These are phyloP conservation scores for Talaromyces sp. DNA, from an alignment of 2,329 filamentous ascomycete genomes.

Conservation along the genomic window DNA sequence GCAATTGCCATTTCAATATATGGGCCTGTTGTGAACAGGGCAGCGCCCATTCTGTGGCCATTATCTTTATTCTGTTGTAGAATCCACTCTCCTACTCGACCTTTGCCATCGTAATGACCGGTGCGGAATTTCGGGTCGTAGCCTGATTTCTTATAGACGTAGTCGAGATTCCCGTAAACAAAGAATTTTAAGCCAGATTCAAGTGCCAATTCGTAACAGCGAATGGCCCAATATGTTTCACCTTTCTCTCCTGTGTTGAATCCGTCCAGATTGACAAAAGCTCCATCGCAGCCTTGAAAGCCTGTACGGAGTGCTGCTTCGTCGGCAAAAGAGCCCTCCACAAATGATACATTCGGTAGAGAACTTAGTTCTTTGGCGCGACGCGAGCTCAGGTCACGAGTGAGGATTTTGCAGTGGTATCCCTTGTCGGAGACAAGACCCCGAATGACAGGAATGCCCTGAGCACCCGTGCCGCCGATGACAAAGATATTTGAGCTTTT, in stretches of 20 bases:
- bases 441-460: not conserved
- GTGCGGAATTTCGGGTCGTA: slow-evolving; percentile 46
- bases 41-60: not conserved
- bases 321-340: not conserved
- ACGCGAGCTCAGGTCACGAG: not conserved
- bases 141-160: slow-evolving; percentile 47
- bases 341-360: not conserved
- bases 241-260: slow-evolving; percentile 54
- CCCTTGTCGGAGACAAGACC: not conserved
- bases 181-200: slow-evolving; percentile 41
- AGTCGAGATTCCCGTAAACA: slow-evolving; percentile 52
- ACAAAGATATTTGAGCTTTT: slow-evolving; percentile 5
- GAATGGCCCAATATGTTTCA: slow-evolving; percentile 47
- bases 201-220: slow-evolving; percentile 36
- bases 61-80: not conserved
- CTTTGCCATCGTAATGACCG: slow-evolving; percentile 52
- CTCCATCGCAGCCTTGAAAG: not conserved
- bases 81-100: slow-evolving; percentile 33
- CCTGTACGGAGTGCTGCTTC: not conserved
- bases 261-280: slow-evolving; percentile 54
- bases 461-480: slow-evolving; percentile 8
- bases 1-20: slow-evolving; percentile 29
- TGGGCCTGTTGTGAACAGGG: slow-evolving; percentile 24
- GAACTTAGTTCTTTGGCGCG: not conserved
- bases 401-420: not conserved